These are phyloP conservation scores for Naganishia randhawae DNA, from an alignment of 768 basidiomycete genomes.

Conservation along the genomic window DNA sequence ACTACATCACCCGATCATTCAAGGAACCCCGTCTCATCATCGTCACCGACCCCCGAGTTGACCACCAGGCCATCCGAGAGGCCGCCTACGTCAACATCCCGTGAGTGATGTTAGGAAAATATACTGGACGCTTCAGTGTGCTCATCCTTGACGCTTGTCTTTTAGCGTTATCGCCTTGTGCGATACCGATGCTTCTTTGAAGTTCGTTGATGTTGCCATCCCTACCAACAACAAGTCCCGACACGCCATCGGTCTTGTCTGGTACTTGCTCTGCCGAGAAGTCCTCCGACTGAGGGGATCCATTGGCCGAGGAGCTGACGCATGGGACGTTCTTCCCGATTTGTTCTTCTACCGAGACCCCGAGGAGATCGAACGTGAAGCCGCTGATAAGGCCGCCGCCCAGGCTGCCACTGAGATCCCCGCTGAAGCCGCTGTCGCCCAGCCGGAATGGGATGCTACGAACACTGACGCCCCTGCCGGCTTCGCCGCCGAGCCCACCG, in stretches of 20 bases:
- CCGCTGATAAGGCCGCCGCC: conserved; percentile 80
- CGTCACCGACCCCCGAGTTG: conserved; percentile 97
- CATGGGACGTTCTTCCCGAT: conserved; percentile 98
- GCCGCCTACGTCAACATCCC: conserved; percentile 99
- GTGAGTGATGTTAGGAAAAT: conserved; percentile 32
- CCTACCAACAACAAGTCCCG: conserved; percentile 99
- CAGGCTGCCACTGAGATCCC: conserved; percentile 62
- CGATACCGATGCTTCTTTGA: conserved; percentile 95
- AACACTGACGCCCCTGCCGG: conserved; percentile 70
- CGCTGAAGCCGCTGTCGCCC: conserved; percentile 56
- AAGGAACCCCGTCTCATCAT: conserved; percentile 98
- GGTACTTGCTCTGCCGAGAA: conserved; percentile 80
- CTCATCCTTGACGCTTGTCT: neutral
- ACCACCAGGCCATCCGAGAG: conserved; percentile 99
- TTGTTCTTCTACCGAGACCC: conserved; percentile 99
- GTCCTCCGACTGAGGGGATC: conserved; percentile 92
- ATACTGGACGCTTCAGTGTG: too few relatives aligned
- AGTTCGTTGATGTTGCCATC: conserved; percentile 97
- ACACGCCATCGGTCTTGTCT: conserved; percentile 85
- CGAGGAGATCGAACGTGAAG: conserved; percentile 97
- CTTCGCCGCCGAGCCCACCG: conserved; percentile 59
- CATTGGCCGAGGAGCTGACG: conserved; percentile 82
- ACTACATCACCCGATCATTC: conserved; percentile 99
- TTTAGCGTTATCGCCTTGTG: conserved; percentile 84
- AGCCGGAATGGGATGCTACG: conserved; percentile 56